A percentile compares a stretch with the other conserved stretches of the same genome.
Conservation (phyloP, 2,329 filamentous ascomycete genomes). For the Ophiostoma sp. region DNA sequence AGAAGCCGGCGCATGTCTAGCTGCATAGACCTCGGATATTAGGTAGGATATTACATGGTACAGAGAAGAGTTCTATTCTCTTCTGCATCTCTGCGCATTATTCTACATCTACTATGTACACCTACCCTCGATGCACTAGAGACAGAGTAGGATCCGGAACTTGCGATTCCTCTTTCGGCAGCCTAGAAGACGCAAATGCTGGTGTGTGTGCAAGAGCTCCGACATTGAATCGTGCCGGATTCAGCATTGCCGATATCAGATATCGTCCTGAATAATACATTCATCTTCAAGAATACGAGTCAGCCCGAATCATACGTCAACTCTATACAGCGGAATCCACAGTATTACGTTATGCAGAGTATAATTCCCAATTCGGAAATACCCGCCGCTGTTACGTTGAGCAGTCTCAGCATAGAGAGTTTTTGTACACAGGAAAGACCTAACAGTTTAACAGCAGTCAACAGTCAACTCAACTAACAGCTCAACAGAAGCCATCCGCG, state of each 20-base stretch:
- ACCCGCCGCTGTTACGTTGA: too few species aligned
- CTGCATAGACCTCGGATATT: neutral
- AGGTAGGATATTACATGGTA: neutral
- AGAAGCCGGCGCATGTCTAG: neutral
- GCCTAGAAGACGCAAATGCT: neutral
- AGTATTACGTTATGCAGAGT: neutral
- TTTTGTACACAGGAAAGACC: too few species aligned
- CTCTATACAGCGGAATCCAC: neutral
- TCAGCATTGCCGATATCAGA: too few species aligned
- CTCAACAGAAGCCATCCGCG: neutral
- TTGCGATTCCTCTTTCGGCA: neutral
- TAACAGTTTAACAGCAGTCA: too few species aligned
- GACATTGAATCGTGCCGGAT: too few species aligned
- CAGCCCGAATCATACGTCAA: neutral
- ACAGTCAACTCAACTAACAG: too few species aligned
- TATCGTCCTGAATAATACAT: too few species aligned
- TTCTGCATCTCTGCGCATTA: neutral
- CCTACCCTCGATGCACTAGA: neutral
- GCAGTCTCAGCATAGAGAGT: too few species aligned
- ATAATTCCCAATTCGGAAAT: neutral
- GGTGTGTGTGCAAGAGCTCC: too few species aligned
- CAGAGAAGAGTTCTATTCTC: too few species aligned
- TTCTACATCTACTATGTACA: neutral
- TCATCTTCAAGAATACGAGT: neutral
- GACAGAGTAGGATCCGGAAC: constrained; percentile 4